These are phyloP conservation scores for Coffea canephora DNA, from an alignment of 257 asterid genomes.

Conservation along the genomic window DNA sequence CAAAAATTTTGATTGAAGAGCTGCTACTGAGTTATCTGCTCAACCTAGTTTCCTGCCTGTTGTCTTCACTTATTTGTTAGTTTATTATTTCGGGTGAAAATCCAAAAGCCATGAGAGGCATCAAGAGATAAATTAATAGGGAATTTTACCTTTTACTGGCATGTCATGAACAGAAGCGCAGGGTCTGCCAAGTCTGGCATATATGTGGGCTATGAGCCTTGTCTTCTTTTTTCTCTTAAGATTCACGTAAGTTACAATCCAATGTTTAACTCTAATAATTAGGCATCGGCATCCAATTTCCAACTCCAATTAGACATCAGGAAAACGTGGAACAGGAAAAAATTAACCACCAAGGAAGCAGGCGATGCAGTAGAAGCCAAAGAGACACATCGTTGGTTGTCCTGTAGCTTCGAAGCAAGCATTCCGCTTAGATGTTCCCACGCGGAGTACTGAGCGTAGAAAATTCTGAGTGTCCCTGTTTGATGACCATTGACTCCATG, in stretches of 20 bases:
- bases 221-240: too few relatives aligned
- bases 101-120: neutral
- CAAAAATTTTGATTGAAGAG: too few relatives aligned
- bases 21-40: too few relatives aligned
- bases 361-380: neutral
- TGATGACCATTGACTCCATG: slow-evolving; percentile 6
- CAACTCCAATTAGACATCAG: neutral
- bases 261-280: too few relatives aligned
- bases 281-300: too few relatives aligned
- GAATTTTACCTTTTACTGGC: too few relatives aligned
- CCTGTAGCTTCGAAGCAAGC: neutral
- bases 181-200: neutral
- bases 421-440: neutral
- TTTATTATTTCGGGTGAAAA: neutral
- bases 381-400: neutral
- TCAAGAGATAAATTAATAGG: neutral
- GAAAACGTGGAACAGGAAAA: neutral
- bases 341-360: neutral
- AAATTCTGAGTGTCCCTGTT: neutral
- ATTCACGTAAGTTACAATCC: too few relatives aligned
- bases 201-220: too few relatives aligned
- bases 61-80: neutral
- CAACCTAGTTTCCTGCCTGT: neutral
- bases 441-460: slow-evolving; percentile 5
- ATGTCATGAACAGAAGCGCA: neutral